Conservation (phyloP, 139 green algal species). For the Microglena sp. region DNA sequence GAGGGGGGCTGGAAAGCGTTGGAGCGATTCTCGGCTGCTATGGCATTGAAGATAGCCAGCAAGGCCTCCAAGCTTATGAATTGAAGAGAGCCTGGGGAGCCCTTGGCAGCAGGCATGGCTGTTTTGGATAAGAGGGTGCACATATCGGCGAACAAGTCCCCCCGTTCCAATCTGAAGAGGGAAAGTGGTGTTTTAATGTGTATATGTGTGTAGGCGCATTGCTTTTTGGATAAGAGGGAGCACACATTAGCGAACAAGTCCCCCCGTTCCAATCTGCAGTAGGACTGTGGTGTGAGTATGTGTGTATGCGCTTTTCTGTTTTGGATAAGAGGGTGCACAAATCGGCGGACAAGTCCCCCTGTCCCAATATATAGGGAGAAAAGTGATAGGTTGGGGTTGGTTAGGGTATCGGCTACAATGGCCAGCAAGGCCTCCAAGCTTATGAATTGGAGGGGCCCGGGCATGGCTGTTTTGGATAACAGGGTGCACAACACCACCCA, state of each 20-base stretch:
- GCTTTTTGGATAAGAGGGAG: slow-evolving; percentile 64
- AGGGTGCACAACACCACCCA: slow-evolving; percentile 60
- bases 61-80: slow-evolving; percentile 72
- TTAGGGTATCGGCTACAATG: too few relatives aligned
- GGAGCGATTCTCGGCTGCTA: slow-evolving; percentile 16
- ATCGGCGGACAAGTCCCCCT: slow-evolving; percentile 76
- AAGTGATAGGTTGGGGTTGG: too few relatives aligned
- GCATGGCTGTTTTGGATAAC: slow-evolving; percentile 70
- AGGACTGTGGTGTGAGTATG: too few relatives aligned
- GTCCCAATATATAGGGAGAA: slow-evolving; percentile 21
- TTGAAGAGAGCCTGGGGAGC: slow-evolving; percentile 59
- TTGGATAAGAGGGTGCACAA: slow-evolving; percentile 64
- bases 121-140: slow-evolving; percentile 65
- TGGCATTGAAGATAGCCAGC: slow-evolving; percentile 6
- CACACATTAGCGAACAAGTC: slow-evolving; percentile 83
- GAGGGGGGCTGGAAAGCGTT: slow-evolving; percentile 17
- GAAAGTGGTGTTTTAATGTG: too few relatives aligned
- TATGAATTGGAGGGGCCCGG: too few relatives aligned
- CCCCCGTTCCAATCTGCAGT: slow-evolving; percentile 22
- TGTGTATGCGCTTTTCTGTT: too few relatives aligned
- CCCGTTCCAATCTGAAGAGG: slow-evolving; percentile 24
- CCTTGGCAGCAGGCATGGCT: slow-evolving; percentile 50
- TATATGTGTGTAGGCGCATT: too few relatives aligned
- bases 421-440: slow-evolving; percentile 75
- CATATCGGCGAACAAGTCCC: slow-evolving; percentile 80